phyloP scores from a whole-genome alignment of 2,329 filamentous ascomycete species.

The Cytospora piceicola region DNA sequence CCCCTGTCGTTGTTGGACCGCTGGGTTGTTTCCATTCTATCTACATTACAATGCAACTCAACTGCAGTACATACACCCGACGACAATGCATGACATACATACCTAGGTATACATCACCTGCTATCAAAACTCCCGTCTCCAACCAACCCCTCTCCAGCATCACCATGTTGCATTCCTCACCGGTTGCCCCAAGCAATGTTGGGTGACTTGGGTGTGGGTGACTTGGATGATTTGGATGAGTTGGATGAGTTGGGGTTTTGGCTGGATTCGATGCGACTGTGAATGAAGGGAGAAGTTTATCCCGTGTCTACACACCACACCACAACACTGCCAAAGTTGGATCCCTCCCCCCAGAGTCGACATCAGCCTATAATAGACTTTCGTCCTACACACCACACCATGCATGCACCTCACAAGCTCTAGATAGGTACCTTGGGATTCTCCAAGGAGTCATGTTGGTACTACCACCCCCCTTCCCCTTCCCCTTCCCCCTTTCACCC shows the following conservation, averaged over 20 bases:
- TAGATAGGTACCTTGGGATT: not conserved
- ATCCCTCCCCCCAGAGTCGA: slow-evolving; percentile 16
- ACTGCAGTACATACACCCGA: not conserved
- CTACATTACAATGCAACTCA: not conserved
- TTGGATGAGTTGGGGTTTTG: not conserved
- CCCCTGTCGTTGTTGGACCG: not conserved
- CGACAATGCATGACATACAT: not conserved
- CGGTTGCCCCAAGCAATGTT: not conserved
- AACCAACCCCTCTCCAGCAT: not conserved
- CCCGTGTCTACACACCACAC: not conserved
- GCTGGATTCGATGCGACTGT: not conserved
- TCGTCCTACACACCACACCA: slow-evolving; percentile 20
- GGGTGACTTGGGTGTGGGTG: not conserved
- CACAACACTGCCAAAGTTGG: slow-evolving; percentile 14
- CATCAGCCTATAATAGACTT: slow-evolving; percentile 16
- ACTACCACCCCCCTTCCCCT: slow-evolving; percentile 11
- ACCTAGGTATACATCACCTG: not conserved
- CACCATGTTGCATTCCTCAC: not conserved
- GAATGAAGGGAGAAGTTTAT: not conserved
- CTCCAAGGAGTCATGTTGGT: slow-evolving; percentile 4
- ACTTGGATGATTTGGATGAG: too few species aligned
- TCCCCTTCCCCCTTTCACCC: not conserved
- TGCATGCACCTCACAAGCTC: too few species aligned
- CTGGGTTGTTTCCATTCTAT: slow-evolving; percentile 2
- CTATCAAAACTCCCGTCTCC: not conserved